Percentiles rank a stretch among this genome's conserved stretches.
Evolutionary conservation across 768 basidiomycete genomes (phyloP).

Genomic region (Russula sp.): DNA sequence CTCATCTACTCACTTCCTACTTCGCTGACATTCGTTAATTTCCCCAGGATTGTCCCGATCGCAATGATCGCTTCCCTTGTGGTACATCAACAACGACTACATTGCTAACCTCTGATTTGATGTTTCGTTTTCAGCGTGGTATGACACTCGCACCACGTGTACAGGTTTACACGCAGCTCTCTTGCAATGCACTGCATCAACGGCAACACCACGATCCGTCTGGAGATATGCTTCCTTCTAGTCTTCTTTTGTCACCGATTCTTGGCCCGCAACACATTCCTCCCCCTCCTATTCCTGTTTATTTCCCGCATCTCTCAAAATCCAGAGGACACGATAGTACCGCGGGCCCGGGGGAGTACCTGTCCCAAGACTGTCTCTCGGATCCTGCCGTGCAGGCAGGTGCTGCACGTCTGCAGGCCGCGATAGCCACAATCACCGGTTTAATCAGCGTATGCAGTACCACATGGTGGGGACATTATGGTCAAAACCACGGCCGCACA

Average conservation of each 20-base stretch:
- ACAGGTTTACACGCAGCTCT: constrained; percentile 71
- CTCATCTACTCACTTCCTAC: neutral
- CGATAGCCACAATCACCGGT: constrained; percentile 72
- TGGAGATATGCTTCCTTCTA: constrained; percentile 1
- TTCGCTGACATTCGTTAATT: neutral
- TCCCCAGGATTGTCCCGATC: constrained; percentile 61
- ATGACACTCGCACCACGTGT: constrained; percentile 75
- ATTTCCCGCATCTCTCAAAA: constrained; percentile 16
- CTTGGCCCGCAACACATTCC: neutral
- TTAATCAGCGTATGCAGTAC: constrained; percentile 74
- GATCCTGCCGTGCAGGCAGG: constrained; percentile 57
- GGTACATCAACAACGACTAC: constrained; percentile 34
- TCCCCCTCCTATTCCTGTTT: neutral
- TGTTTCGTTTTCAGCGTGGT: constrained; percentile 47
- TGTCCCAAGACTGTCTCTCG: constrained; percentile 34
- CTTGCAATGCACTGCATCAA: constrained; percentile 52
- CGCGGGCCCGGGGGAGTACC: constrained; percentile 34
- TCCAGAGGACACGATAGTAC: constrained; percentile 26
- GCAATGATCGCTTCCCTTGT: constrained; percentile 58
- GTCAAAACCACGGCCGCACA: constrained; percentile 71
- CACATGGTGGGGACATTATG: constrained; percentile 79
- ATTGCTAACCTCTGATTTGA: neutral
- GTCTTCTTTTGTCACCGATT: neutral
- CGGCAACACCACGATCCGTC: constrained; percentile 34
- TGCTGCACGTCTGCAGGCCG: constrained; percentile 68